Evolutionary conservation across 2,329 filamentous ascomycete species (phyloP).

Genomic region (Dactylonectria estremocensis): DNA sequence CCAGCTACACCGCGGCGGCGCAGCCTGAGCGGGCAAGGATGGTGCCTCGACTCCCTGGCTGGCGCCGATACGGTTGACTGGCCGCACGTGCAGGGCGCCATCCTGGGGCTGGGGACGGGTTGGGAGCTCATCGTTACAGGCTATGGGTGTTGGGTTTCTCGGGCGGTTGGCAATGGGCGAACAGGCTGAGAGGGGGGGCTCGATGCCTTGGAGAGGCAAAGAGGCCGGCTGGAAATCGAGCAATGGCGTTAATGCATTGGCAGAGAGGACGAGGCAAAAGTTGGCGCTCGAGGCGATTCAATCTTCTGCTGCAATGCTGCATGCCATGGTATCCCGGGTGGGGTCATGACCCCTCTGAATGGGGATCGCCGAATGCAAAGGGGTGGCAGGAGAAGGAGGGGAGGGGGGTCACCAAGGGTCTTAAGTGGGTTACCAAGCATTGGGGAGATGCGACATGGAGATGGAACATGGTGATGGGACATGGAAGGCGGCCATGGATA

Average conservation of each 20-base stretch:
- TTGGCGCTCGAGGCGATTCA: not conserved
- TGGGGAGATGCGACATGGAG: constrained; percentile 19
- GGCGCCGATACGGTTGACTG: constrained; percentile 10
- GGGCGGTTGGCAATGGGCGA: not conserved
- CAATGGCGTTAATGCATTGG: not conserved
- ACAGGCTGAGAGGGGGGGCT: not conserved
- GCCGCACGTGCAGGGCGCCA: constrained; percentile 8
- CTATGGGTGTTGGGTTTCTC: not conserved
- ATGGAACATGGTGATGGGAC: constrained; percentile 4
- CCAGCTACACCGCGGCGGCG: constrained; percentile 21
- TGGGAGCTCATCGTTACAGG: not conserved
- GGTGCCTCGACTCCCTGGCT: not conserved
- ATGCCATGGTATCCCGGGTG: not conserved
- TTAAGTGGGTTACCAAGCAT: constrained; percentile 28
- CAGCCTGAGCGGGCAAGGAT: constrained; percentile 7
- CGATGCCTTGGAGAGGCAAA: constrained; percentile 1
- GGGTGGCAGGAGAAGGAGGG: not conserved
- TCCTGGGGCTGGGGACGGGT: not conserved
- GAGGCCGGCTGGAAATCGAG: not conserved
- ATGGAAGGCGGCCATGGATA: not conserved
- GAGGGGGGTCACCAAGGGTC: constrained; percentile 13
- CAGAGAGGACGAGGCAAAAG: not conserved
- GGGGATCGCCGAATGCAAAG: constrained; percentile 16
- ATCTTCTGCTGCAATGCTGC: not conserved
- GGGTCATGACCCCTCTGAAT: constrained; percentile 5